These are phyloP conservation scores for Ascoidea tarda DNA, from an alignment of 805 yeast genomes.

Conservation along the genomic window DNA sequence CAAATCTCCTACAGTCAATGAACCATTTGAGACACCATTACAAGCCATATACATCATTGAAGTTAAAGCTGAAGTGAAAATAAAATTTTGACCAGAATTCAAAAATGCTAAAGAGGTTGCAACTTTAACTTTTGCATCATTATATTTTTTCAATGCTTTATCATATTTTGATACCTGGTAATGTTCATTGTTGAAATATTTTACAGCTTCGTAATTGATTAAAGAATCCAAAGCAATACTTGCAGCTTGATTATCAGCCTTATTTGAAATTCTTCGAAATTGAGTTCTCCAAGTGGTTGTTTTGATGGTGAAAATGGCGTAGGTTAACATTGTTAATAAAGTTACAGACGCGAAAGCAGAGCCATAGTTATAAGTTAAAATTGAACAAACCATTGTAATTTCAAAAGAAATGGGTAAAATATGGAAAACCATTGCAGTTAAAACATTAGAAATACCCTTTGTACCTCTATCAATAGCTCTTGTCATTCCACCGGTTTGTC, in stretches of 20 bases:
- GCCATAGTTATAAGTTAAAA: conserved; percentile 88
- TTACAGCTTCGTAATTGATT: conserved; percentile 89
- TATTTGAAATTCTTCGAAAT: conserved; percentile 79
- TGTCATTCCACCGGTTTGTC: conserved; percentile 93
- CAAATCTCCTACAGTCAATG: conserved; percentile 84
- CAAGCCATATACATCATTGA: conserved; percentile 98
- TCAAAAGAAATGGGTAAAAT: conserved; percentile 88
- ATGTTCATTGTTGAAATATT: conserved; percentile 83
- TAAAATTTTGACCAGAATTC: conserved; percentile 68
- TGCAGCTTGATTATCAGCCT: conserved; percentile 93
- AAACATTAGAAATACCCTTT: conserved; percentile 87
- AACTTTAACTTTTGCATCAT: conserved; percentile 55
- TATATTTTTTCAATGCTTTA: conserved; percentile 56
- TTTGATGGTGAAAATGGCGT: conserved; percentile 72
- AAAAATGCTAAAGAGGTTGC: conserved; percentile 71
- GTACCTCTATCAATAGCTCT: conserved; percentile 97
- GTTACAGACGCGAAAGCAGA: conserved; percentile 81
- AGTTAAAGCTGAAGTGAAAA: conserved; percentile 80
- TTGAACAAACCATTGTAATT: conserved; percentile 85
- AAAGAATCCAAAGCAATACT: conserved; percentile 87
- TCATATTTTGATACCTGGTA: conserved; percentile 75
- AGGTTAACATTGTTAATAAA: conserved; percentile 74
- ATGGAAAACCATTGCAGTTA: conserved; percentile 96
- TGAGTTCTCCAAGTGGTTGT: conserved; percentile 96
- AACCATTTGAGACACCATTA: conserved; percentile 74